These are phyloP conservation scores for Aspergillus neoniger DNA, from an alignment of 2,329 filamentous ascomycete species.

Conservation along the genomic window DNA sequence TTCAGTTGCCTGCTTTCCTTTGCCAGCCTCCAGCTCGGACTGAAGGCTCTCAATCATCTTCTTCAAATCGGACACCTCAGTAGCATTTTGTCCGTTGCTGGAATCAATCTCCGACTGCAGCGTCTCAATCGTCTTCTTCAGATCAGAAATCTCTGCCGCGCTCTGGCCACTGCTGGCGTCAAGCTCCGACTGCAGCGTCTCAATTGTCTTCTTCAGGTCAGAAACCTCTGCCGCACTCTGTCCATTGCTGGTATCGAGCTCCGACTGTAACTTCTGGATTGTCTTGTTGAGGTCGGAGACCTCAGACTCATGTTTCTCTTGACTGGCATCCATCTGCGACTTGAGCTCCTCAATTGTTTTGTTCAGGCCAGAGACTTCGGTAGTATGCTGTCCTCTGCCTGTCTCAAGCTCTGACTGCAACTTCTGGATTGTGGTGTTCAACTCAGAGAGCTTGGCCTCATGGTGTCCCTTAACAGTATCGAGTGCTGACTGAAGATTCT, in stretches of 20 bases:
- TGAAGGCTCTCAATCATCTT: conserved; percentile 53
- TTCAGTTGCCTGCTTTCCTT: conserved; percentile 54
- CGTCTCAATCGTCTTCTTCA: conserved; percentile 60
- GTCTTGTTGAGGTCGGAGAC: conserved; percentile 59
- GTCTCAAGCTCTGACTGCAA: conserved; percentile 53
- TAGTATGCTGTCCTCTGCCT: conserved; percentile 54
- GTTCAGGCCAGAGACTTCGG: conserved; percentile 59
- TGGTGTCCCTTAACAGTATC: conserved; percentile 37
- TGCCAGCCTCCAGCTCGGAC: conserved; percentile 48
- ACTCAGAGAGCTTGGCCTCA: conserved; percentile 62
- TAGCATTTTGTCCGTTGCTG: conserved; percentile 54
- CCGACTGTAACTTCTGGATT: conserved; percentile 57
- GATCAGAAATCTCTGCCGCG: conserved; percentile 62
- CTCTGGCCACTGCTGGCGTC: conserved; percentile 36
- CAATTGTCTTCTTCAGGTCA: conserved; percentile 61
- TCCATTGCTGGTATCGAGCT: conserved; percentile 35
- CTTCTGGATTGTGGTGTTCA: conserved; percentile 60
- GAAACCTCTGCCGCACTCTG: conserved; percentile 59
- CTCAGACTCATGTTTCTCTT: conserved; percentile 55
- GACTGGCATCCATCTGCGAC: conserved; percentile 49
- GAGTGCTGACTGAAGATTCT: conserved; percentile 54
- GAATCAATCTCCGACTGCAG: conserved; percentile 54
- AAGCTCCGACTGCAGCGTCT: conserved; percentile 55
- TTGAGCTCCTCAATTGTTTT: conserved; percentile 47
- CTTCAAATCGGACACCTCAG: conserved; percentile 59